Conservation (phyloP, 805 yeast species). For the Wickerhamiella cacticola region DNA sequence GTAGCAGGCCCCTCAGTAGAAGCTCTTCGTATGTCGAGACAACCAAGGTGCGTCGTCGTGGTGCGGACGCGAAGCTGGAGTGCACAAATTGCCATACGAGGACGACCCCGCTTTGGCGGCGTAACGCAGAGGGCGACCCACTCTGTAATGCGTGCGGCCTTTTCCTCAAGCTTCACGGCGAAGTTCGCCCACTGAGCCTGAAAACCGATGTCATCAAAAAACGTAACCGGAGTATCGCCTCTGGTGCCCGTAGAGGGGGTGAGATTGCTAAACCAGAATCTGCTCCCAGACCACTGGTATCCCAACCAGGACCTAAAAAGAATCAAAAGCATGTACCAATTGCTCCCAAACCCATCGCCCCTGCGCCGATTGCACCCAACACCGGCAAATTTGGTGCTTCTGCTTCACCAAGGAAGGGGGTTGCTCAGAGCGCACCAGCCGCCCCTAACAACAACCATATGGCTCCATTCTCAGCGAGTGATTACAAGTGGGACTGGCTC, state of each 20-base stretch:
- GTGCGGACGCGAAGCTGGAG: slow-evolving; percentile 21
- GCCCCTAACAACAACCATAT: not conserved
- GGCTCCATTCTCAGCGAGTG: slow-evolving; percentile 8
- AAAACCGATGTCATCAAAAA: slow-evolving; percentile 91
- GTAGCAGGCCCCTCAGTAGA: slow-evolving; percentile 6
- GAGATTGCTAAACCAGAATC: not conserved
- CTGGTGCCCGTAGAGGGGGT: slow-evolving; percentile 1
- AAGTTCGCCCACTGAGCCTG: slow-evolving; percentile 84
- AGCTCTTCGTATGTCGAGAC: slow-evolving; percentile 10
- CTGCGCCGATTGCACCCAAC: not conserved
- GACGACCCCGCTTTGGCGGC: slow-evolving; percentile 91
- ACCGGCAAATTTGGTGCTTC: too few species aligned
- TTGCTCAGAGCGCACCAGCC: not conserved
- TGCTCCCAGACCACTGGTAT: not conserved
- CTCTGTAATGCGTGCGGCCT: slow-evolving; percentile 95
- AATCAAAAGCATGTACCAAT: slow-evolving; percentile 11
- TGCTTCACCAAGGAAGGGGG: not conserved
- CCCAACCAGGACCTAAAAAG: not conserved
- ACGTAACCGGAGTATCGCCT: slow-evolving; percentile 48
- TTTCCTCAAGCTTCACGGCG: slow-evolving; percentile 85
- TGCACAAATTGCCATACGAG: slow-evolving; percentile 87
- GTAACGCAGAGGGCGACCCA: slow-evolving; percentile 89
- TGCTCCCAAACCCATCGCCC: slow-evolving; percentile 13
- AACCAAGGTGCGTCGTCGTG: slow-evolving; percentile 9
- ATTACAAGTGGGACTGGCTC: slow-evolving; percentile 14